Percentiles rank a stretch among this genome's conserved stretches.
These are phyloP conservation scores for Clarireedia sp. DNA, from an alignment of 2,329 filamentous ascomycete species.

Conservation along the genomic window DNA sequence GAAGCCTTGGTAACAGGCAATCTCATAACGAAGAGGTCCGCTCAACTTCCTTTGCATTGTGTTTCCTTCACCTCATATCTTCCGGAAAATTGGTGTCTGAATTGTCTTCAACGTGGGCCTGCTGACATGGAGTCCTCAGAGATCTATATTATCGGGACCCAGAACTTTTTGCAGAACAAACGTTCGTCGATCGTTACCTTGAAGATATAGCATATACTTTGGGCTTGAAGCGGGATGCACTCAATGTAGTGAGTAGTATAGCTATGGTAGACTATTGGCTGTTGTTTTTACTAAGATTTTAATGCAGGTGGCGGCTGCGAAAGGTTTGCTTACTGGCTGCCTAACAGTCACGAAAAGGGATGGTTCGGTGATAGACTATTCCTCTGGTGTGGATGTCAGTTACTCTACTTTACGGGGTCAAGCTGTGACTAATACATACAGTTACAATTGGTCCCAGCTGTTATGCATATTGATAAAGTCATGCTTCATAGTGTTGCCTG, in stretches of 20 bases:
- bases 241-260: conserved; percentile 57
- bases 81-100: not conserved
- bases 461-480: conserved; percentile 41
- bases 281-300: not conserved
- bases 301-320: conserved; percentile 61
- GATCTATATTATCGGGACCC: conserved; percentile 75
- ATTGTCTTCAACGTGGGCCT: not conserved
- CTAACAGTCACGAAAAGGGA: conserved; percentile 41
- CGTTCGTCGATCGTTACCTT: conserved; percentile 61
- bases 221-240: conserved; percentile 49
- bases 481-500: conserved; percentile 46
- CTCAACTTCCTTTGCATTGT: not conserved
- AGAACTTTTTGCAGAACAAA: conserved; percentile 61
- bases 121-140: conserved; percentile 35
- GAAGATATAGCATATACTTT: conserved; percentile 69
- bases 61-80: not conserved
- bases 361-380: conserved; percentile 34
- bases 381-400: conserved; percentile 33
- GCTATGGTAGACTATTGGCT: not conserved
- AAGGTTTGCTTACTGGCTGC: conserved; percentile 60
- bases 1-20: conserved; percentile 48
- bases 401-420: not conserved
- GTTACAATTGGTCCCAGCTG: conserved; percentile 56
- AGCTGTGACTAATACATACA: not conserved
- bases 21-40: conserved; percentile 54